Evolutionary conservation across 306 rosid genomes (phyloP).

Genomic region (Potentilla sterilis): DNA sequence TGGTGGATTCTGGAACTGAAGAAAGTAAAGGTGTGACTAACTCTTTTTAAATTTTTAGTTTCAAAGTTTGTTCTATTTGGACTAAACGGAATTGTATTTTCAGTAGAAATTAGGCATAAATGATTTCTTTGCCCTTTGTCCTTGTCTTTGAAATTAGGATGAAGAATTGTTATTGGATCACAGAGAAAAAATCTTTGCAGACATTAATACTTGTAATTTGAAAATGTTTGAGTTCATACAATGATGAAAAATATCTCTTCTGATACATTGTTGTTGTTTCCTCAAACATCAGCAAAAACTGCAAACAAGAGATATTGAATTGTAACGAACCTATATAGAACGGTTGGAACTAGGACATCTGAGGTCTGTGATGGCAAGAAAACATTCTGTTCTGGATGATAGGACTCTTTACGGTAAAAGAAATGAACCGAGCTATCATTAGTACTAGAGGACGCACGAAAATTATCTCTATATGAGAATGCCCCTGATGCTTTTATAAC

Average conservation of each 20-base stretch:
- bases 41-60: background rate
- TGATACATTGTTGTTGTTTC: background rate
- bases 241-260: background rate
- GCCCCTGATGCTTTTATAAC: background rate
- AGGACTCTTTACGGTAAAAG: background rate
- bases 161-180: background rate
- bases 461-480: background rate
- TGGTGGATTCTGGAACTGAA: conserved; percentile 34
- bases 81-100: background rate
- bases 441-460: no score
- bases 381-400: background rate
- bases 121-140: background rate
- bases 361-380: conserved; percentile 9
- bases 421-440: background rate
- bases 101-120: background rate
- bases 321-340: background rate
- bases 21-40: conserved; percentile 30
- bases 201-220: background rate
- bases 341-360: background rate
- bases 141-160: background rate
- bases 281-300: background rate
- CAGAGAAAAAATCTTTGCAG: background rate
- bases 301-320: background rate
- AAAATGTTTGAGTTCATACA: background rate
- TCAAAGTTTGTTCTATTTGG: background rate